These are phyloP conservation scores for Thelonectria blattea DNA, from an alignment of 2,329 filamentous ascomycete genomes.

Conservation along the genomic window DNA sequence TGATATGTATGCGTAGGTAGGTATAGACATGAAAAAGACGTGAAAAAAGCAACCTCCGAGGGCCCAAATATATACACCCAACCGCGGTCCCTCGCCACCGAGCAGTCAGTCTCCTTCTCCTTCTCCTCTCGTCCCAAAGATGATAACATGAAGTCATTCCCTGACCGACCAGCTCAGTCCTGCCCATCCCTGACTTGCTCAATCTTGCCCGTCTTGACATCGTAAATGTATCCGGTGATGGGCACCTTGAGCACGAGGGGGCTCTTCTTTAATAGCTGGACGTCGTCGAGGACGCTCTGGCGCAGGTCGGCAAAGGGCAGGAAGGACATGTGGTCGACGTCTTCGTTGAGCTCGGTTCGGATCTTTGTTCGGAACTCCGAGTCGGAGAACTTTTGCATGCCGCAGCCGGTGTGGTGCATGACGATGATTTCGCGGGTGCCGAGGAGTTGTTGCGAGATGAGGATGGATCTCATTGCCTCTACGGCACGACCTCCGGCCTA, in stretches of 20 bases:
- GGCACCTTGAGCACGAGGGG: constrained; percentile 66
- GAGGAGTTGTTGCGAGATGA: constrained; percentile 81
- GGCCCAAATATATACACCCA: constrained; percentile 11
- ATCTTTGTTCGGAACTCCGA: constrained; percentile 62
- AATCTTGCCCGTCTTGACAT: constrained; percentile 73
- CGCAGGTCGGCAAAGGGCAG: constrained; percentile 69
- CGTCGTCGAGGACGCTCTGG: constrained; percentile 69
- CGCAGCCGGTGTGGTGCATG: constrained; percentile 66
- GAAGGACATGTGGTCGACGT: constrained; percentile 64
- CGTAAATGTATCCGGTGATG: constrained; percentile 78
- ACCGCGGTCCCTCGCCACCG: not conserved
- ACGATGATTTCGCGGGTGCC: constrained; percentile 77
- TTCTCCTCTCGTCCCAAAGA: too few species aligned
- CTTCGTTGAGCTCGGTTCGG: constrained; percentile 61
- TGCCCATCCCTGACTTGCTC: constrained; percentile 32
- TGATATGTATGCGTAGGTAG: not conserved
- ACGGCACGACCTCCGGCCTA: constrained; percentile 64
- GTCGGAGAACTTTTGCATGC: constrained; percentile 73
- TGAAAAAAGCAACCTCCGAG: not conserved
- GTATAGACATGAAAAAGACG: not conserved
- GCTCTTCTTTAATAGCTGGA: constrained; percentile 65
- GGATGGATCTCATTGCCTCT: constrained; percentile 74
- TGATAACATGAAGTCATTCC: too few species aligned
- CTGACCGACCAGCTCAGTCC: too few species aligned
- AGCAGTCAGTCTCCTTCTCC: not conserved